Conservation (phyloP, 306 rosid genomes). For the Urtica urens region DNA sequence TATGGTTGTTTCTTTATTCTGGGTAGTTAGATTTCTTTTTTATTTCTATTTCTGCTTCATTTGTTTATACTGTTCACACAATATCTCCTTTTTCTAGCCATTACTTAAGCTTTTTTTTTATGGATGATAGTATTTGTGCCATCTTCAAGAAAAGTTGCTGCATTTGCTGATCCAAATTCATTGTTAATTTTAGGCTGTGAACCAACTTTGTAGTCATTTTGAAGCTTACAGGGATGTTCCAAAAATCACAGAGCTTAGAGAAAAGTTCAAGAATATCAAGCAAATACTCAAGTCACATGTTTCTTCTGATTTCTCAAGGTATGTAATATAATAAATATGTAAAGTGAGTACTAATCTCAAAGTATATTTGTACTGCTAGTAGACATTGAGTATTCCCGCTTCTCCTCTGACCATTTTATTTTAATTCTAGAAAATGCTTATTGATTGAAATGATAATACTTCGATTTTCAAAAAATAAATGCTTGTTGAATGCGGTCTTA, state of each 20-base stretch:
- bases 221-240: slow-evolving; percentile 97
- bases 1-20: neutral
- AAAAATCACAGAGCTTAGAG: slow-evolving; percentile 93
- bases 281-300: slow-evolving; percentile 97
- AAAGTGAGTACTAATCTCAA: neutral
- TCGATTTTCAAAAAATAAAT: no score
- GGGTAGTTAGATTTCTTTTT: neutral
- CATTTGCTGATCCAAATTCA: slow-evolving; percentile 12
- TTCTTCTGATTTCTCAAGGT: slow-evolving; percentile 95
- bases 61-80: neutral
- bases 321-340: slow-evolving; percentile 9
- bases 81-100: neutral
- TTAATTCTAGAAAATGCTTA: no score
- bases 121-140: neutral
- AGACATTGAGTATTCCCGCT: neutral
- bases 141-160: neutral
- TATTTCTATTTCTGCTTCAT: neutral
- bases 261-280: slow-evolving; percentile 95
- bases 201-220: slow-evolving; percentile 92
- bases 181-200: slow-evolving; percentile 76
- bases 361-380: no score
- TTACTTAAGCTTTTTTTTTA: neutral
- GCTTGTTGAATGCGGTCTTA: no score
- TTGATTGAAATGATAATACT: no score
- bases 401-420: neutral